phyloP scores from a whole-genome alignment of 768 basidiomycete genomes.

The Mycena pura region DNA sequence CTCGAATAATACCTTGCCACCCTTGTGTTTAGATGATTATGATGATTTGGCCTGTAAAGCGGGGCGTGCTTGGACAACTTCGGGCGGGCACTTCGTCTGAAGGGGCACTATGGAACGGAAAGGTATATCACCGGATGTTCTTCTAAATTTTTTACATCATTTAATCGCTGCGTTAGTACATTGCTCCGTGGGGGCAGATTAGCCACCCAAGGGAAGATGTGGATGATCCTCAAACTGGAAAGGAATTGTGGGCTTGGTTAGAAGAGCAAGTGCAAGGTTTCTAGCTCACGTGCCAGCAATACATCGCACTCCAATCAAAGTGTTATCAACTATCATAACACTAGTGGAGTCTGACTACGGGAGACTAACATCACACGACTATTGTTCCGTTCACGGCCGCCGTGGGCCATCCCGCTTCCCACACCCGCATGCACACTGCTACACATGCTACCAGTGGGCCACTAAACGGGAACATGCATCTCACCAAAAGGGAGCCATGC shows the following conservation, averaged over 20 bases:
- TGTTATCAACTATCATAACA: too few species aligned
- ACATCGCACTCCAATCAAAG: neutral
- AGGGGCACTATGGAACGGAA: constrained; percentile 44
- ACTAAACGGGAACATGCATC: too few species aligned
- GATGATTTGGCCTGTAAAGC: constrained; percentile 37
- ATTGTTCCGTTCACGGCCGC: too few species aligned
- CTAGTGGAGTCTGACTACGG: too few species aligned
- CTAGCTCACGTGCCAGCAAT: neutral
- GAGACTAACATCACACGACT: too few species aligned
- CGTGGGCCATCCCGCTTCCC: too few species aligned
- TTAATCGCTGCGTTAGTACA: constrained; percentile 29
- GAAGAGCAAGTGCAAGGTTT: constrained; percentile 34
- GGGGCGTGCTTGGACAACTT: constrained; percentile 52
- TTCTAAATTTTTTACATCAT: neutral
- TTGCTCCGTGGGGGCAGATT: constrained; percentile 41
- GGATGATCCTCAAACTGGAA: constrained; percentile 32
- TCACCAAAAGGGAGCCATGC: too few species aligned
- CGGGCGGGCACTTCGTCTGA: constrained; percentile 52
- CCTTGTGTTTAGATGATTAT: constrained; percentile 29
- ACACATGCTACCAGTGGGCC: too few species aligned
- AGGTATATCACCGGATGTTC: constrained; percentile 33
- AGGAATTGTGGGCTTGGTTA: constrained; percentile 41
- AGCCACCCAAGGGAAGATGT: constrained; percentile 30
- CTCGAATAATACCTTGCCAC: too few species aligned
- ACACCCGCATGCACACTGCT: too few species aligned